Conservation (phyloP, 2,329 filamentous ascomycete species). For the Diaporthe vexans region DNA sequence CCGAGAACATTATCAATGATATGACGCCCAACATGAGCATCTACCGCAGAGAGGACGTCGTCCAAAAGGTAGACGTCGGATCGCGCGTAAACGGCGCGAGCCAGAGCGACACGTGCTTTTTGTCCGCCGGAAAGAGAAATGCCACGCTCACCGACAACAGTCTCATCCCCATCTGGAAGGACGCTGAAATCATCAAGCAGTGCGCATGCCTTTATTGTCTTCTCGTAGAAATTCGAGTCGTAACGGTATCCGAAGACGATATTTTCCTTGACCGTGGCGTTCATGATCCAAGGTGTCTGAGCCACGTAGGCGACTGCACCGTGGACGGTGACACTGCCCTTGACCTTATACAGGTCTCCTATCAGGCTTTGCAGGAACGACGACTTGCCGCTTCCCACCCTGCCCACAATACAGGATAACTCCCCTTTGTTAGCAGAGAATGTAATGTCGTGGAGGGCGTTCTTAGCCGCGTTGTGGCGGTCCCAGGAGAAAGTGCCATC, state of each 20-base stretch:
- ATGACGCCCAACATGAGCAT: conserved; percentile 95
- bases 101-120: conserved; percentile 92
- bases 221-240: conserved; percentile 94
- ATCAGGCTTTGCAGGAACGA: conserved; percentile 90
- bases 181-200: conserved; percentile 91
- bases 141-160: conserved; percentile 94
- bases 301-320: conserved; percentile 92
- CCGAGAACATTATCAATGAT: conserved; percentile 96
- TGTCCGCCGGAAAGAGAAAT: conserved; percentile 97
- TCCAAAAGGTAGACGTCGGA: conserved; percentile 97
- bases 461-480: conserved; percentile 76
- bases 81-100: conserved; percentile 93
- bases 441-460: conserved; percentile 84
- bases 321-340: conserved; percentile 85
- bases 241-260: conserved; percentile 96
- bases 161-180: conserved; percentile 95
- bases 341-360: conserved; percentile 91
- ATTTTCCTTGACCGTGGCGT: conserved; percentile 96
- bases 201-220: conserved; percentile 92
- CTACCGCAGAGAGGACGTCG: conserved; percentile 95
- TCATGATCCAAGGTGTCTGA: conserved; percentile 97
- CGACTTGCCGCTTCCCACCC: conserved; percentile 96
- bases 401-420: conserved; percentile 90
- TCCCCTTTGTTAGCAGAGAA: conserved; percentile 94
- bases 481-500: conserved; percentile 97